A percentile compares a stretch with the other conserved stretches of the same genome.
phyloP scores from a whole-genome alignment of 257 asterid genomes.

The Coffea canephora region DNA sequence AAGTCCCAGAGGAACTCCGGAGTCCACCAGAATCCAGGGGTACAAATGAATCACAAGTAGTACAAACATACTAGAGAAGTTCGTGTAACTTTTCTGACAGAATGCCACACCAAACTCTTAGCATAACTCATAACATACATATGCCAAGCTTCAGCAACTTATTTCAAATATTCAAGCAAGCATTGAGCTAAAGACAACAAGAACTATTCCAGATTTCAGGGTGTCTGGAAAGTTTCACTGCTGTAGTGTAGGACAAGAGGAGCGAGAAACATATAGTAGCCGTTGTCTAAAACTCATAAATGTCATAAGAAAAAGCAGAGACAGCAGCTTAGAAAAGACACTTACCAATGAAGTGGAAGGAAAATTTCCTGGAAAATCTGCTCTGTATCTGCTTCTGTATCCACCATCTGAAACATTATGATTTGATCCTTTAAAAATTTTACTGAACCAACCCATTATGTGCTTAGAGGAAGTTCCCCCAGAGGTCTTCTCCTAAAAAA shows the following conservation, averaged over 20 bases:
- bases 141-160: neutral
- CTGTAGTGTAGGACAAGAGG: neutral
- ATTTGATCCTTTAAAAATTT: slow-evolving; percentile 62
- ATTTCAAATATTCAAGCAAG: neutral
- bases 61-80: neutral
- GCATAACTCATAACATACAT: neutral
- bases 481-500: slow-evolving; percentile 11
- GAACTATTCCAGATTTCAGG: neutral
- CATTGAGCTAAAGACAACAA: neutral
- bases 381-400: slow-evolving; percentile 54
- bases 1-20: neutral
- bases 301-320: neutral
- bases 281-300: neutral
- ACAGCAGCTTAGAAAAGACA: neutral
- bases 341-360: slow-evolving; percentile 70
- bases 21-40: neutral
- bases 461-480: slow-evolving; percentile 1
- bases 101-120: neutral
- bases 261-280: neutral
- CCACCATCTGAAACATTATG: slow-evolving; percentile 64
- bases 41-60: neutral
- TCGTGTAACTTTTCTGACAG: neutral
- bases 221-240: neutral
- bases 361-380: slow-evolving; percentile 41
- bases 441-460: slow-evolving; percentile 83